Evolutionary conservation across 306 rosid genomes (phyloP).

Genomic region (Luffa acutangula): DNA sequence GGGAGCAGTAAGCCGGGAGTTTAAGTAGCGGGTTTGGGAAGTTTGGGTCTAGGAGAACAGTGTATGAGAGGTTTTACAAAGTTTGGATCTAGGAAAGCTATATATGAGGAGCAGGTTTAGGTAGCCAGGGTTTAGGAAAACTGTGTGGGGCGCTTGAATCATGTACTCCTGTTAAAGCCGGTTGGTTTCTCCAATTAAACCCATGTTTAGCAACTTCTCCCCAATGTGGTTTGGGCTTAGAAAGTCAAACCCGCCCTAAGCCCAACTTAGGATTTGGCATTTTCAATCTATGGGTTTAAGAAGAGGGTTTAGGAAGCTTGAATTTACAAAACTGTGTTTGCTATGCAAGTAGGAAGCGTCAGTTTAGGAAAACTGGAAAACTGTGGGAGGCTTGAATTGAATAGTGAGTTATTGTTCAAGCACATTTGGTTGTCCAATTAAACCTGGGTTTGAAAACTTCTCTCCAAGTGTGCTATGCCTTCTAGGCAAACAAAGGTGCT

Average conservation of each 20-base stretch:
- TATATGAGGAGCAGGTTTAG: not conserved
- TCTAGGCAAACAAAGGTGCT: not conserved
- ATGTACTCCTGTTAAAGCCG: not conserved
- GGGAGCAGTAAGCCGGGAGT: not conserved
- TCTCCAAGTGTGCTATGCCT: not conserved
- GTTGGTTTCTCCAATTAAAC: not conserved
- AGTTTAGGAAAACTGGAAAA: not conserved
- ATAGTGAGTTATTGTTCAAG: not conserved
- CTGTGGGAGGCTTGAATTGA: not conserved
- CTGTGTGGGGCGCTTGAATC: not conserved
- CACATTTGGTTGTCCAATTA: not conserved
- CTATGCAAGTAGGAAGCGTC: not conserved
- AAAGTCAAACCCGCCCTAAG: not conserved
- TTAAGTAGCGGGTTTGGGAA: not conserved
- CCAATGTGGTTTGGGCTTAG: not conserved
- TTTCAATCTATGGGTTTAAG: not conserved
- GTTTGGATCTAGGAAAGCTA: not conserved
- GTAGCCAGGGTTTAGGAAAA: not conserved
- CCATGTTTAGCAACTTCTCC: not conserved
- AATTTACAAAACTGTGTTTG: not conserved
- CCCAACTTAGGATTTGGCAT: not conserved
- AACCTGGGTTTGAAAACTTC: not conserved
- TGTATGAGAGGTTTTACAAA: not conserved
- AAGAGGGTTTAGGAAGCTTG: not conserved
- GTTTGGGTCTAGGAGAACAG: not conserved